Evolutionary conservation across 1,139 yeast species (phyloP).

Genomic region (Eremothecium gossypii): DNA sequence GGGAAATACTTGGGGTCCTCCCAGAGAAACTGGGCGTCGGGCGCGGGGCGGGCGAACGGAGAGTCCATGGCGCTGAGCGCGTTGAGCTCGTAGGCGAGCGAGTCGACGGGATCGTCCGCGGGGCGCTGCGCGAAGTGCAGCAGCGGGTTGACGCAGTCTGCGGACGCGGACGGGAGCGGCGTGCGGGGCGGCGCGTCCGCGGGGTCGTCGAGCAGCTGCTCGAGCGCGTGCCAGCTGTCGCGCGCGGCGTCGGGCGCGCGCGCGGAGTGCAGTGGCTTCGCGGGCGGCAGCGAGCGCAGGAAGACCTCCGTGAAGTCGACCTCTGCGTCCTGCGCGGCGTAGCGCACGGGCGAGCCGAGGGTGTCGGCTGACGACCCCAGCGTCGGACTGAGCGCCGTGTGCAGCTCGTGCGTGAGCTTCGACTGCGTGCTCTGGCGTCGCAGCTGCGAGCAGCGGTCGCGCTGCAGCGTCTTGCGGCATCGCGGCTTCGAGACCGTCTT

Average conservation of each 20-base stretch:
- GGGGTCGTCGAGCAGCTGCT: background rate
- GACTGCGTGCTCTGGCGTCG: background rate
- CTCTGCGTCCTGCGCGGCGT: constrained; percentile 3
- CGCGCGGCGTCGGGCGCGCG: too few species aligned
- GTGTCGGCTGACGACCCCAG: background rate
- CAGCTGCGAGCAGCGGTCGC: background rate
- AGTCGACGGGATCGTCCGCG: background rate
- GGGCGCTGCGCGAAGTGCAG: too few species aligned
- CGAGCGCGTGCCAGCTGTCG: too few species aligned
- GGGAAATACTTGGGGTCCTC: too few species aligned
- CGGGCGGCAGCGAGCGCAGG: constrained; percentile 15
- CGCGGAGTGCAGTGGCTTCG: constrained; percentile 2
- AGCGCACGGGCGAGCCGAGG: background rate
- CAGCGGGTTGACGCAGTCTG: too few species aligned
- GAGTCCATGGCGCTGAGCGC: too few species aligned
- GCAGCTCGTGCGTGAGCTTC: constrained; percentile 1
- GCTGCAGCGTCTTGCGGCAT: constrained; percentile 6
- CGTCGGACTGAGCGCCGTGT: background rate
- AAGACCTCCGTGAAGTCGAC: constrained; percentile 30
- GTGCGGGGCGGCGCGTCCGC: background rate
- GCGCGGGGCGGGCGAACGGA: too few species aligned
- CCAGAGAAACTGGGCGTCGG: too few species aligned
- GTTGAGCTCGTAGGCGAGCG: too few species aligned
- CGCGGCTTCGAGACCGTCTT: constrained; percentile 15
- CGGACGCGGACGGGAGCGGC: background rate